Conservation (phyloP, 371 early-diverging fungal genomes). For the Actinomortierella ambigua region DNA sequence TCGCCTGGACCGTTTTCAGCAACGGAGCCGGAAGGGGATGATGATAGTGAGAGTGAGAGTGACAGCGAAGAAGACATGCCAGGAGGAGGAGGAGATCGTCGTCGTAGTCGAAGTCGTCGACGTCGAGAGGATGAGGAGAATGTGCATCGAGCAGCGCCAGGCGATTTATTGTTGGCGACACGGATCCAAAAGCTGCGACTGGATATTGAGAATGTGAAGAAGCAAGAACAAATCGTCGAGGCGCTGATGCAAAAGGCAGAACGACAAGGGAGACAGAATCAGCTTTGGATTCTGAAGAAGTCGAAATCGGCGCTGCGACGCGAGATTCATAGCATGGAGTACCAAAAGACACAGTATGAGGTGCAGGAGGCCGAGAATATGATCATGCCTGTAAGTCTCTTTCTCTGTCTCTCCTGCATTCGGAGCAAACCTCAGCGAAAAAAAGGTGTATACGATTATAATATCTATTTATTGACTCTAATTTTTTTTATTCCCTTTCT, state of each 20-base stretch:
- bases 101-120: conserved; percentile 7
- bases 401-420: background rate
- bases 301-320: conserved; percentile 61
- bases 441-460: background rate
- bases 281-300: conserved; percentile 67
- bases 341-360: conserved; percentile 73
- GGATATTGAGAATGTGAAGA: conserved; percentile 62
- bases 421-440: background rate
- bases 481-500: background rate
- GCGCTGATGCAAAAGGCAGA: conserved; percentile 67
- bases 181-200: conserved; percentile 57
- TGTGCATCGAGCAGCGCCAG: conserved; percentile 68
- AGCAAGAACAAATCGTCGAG: conserved; percentile 72
- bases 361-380: conserved; percentile 69
- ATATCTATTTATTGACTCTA: background rate
- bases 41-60: conserved; percentile 6
- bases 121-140: too few species aligned
- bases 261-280: conserved; percentile 52
- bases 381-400: conserved; percentile 62
- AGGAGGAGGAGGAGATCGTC: conserved; percentile 5
- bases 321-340: conserved; percentile 63
- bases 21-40: conserved; percentile 1
- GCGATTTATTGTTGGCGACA: conserved; percentile 66
- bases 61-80: background rate
- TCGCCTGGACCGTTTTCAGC: too few species aligned